Percentiles rank a stretch among this genome's conserved stretches.
Conservation (phyloP, 179 eudicot species). For the Monotropa hypopitys region DNA sequence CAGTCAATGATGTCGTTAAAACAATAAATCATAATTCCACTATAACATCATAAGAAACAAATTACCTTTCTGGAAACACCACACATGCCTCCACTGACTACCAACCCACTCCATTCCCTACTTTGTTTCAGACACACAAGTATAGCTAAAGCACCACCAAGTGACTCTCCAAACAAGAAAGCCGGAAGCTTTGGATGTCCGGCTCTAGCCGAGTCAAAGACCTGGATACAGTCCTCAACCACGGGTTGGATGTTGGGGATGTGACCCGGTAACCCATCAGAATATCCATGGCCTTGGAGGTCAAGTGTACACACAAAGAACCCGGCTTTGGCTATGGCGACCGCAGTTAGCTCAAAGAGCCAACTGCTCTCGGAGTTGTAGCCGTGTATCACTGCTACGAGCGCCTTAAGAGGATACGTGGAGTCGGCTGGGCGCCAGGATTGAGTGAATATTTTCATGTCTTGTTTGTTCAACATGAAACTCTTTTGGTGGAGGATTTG, state of each 20-base stretch:
- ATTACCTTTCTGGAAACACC: slow-evolving; percentile 17
- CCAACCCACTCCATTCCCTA: slow-evolving; percentile 21
- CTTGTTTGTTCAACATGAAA: slow-evolving; percentile 29
- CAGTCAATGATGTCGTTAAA: not conserved
- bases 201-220: slow-evolving; percentile 19
- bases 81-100: slow-evolving; percentile 30
- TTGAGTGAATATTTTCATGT: slow-evolving; percentile 31
- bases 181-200: slow-evolving; percentile 21
- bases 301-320: slow-evolving; percentile 28
- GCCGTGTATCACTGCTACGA: slow-evolving; percentile 35
- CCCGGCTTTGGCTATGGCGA: slow-evolving; percentile 27
- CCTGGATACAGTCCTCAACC: slow-evolving; percentile 22
- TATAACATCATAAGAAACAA: not conserved
- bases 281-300: slow-evolving; percentile 39
- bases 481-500: slow-evolving; percentile 26
- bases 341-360: slow-evolving; percentile 31
- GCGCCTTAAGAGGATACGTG: slow-evolving; percentile 8
- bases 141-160: slow-evolving; percentile 32
- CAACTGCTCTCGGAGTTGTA: slow-evolving; percentile 35
- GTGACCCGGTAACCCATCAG: slow-evolving; percentile 30
- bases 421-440: slow-evolving; percentile 20
- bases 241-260: slow-evolving; percentile 15
- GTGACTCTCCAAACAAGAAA: slow-evolving; percentile 34
- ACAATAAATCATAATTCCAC: not conserved
- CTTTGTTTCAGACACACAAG: slow-evolving; percentile 19